phyloP scores from a whole-genome alignment of 2,329 filamentous ascomycete genomes.

The Epichloe gansuensis region DNA sequence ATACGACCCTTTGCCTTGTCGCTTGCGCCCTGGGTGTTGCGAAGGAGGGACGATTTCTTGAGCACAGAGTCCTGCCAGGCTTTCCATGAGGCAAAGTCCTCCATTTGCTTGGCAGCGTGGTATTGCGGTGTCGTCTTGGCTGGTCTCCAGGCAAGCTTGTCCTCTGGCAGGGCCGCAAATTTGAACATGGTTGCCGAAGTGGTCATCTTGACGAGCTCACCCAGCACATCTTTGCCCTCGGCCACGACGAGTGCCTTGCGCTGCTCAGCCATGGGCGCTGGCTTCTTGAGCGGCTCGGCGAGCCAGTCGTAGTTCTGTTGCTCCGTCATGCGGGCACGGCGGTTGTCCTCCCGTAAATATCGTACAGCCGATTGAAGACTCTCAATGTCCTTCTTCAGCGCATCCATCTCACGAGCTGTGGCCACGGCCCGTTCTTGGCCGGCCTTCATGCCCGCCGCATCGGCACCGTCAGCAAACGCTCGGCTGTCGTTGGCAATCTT shows the following conservation, averaged over 20 bases:
- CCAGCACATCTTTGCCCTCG: constrained; percentile 52
- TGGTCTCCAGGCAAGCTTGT: constrained; percentile 55
- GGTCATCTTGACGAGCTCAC: constrained; percentile 52
- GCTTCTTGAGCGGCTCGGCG: constrained; percentile 44
- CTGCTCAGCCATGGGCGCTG: constrained; percentile 32
- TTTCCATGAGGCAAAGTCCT: constrained; percentile 52
- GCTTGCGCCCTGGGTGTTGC: constrained; percentile 10
- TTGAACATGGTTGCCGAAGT: constrained; percentile 45
- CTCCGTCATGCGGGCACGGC: constrained; percentile 46
- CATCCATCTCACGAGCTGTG: constrained; percentile 61
- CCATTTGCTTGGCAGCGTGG: constrained; percentile 51
- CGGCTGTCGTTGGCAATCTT: constrained; percentile 53
- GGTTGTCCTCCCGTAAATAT: constrained; percentile 56
- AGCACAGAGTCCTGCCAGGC: constrained; percentile 44
- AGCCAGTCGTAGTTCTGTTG: constrained; percentile 47
- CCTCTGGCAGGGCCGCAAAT: constrained; percentile 41
- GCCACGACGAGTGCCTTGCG: constrained; percentile 39
- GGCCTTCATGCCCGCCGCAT: constrained; percentile 39
- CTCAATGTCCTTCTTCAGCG: constrained; percentile 55
- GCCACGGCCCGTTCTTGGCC: constrained; percentile 56
- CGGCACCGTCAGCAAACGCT: constrained; percentile 40
- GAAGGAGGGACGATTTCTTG: constrained; percentile 36
- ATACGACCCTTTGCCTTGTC: constrained; percentile 8
- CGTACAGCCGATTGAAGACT: constrained; percentile 52
- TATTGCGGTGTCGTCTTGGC: constrained; percentile 52